Percentiles rank a stretch among this genome's conserved stretches.
Conservation (phyloP, 768 basidiomycete species). For the Lactifluus pinguis region DNA sequence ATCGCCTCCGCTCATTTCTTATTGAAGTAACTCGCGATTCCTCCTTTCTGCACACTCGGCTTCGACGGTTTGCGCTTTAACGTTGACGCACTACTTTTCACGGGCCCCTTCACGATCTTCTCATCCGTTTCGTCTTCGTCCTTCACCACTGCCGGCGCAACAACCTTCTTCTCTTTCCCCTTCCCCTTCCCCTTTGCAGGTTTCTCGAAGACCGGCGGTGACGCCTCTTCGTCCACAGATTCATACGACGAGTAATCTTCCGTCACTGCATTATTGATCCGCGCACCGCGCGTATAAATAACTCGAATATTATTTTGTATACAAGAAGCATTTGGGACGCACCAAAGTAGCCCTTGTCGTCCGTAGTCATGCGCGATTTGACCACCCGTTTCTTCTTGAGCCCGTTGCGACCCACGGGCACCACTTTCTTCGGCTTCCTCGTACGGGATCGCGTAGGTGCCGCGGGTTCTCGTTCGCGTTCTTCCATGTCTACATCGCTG, state of each 20-base stretch:
- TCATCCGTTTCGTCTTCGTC: neutral
- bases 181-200: slow-evolving; percentile 17
- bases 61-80: slow-evolving; percentile 13
- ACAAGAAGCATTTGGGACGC: slow-evolving; percentile 20
- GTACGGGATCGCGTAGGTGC: slow-evolving; percentile 26
- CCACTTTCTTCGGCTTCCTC: slow-evolving; percentile 42
- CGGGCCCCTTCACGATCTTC: neutral
- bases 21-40: slow-evolving; percentile 12
- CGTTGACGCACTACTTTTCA: neutral
- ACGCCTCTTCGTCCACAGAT: slow-evolving; percentile 56
- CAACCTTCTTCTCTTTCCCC: slow-evolving; percentile 15
- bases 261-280: slow-evolving; percentile 36
- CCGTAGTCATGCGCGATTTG: slow-evolving; percentile 45
- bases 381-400: slow-evolving; percentile 61
- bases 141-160: slow-evolving; percentile 5
- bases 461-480: slow-evolving; percentile 21
- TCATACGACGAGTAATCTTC: slow-evolving; percentile 80
- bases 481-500: slow-evolving; percentile 23
- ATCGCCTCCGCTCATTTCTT: slow-evolving; percentile 3
- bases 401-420: slow-evolving; percentile 74
- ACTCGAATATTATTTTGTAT: neutral
- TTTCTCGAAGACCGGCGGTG: slow-evolving; percentile 20
- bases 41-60: slow-evolving; percentile 4
- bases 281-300: neutral
- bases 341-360: slow-evolving; percentile 72